A percentile compares a stretch with the other conserved stretches of the same genome.
These are phyloP conservation scores for Quercus wislizeni DNA, from an alignment of 306 rosid species.

Conservation along the genomic window DNA sequence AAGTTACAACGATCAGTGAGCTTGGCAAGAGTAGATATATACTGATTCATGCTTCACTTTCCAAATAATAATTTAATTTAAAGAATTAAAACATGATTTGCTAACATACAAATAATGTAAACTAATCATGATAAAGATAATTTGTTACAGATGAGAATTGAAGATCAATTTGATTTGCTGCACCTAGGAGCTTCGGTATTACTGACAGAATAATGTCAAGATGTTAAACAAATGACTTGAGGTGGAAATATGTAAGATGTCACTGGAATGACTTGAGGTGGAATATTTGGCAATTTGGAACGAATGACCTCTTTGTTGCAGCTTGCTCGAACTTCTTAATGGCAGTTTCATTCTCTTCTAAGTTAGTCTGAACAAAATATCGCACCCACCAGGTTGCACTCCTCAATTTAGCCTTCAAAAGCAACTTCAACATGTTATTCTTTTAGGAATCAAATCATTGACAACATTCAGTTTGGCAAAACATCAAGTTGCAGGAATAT, in stretches of 20 bases:
- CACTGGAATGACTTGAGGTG: constrained; percentile 63
- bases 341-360: constrained; percentile 61
- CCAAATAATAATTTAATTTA: neutral
- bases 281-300: constrained; percentile 58
- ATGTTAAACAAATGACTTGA: neutral
- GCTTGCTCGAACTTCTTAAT: constrained; percentile 56
- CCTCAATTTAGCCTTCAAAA: constrained; percentile 69
- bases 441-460: neutral
- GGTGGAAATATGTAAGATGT: constrained; percentile 4
- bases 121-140: neutral
- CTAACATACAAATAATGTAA: neutral
- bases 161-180: neutral
- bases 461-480: neutral
- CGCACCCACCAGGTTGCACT: constrained; percentile 65
- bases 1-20: neutral
- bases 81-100: neutral
- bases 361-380: constrained; percentile 52
- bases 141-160: neutral
- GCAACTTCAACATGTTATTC: neutral
- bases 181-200: constrained; percentile 2
- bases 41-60: neutral
- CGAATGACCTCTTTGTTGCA: constrained; percentile 48
- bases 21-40: neutral
- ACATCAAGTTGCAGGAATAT: neutral
- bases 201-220: neutral